phyloP scores from a whole-genome alignment of 192 early-diverging fungal genomes.

The Coemansia sp. region DNA sequence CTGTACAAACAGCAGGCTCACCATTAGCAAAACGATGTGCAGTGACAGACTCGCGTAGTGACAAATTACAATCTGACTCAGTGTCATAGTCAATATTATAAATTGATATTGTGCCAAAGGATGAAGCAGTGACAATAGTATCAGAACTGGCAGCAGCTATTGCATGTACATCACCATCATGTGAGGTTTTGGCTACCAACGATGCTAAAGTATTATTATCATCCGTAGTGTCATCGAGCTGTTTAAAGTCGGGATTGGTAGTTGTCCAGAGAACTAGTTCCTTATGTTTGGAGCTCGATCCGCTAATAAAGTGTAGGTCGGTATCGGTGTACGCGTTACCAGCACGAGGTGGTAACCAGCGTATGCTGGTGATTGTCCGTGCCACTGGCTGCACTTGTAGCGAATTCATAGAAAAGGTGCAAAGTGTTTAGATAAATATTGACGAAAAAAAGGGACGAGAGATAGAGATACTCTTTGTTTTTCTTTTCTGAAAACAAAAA shows the following conservation, averaged over 20 bases:
- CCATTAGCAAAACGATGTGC: conserved; percentile 40
- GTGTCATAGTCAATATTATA: conserved; percentile 21
- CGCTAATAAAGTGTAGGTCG: conserved; percentile 34
- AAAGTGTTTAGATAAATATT: not conserved
- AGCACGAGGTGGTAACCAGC: conserved; percentile 47
- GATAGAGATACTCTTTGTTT: too few relatives aligned
- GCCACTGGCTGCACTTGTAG: conserved; percentile 44
- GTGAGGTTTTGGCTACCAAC: conserved; percentile 17
- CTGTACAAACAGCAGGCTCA: conserved; percentile 33
- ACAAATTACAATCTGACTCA: not conserved
- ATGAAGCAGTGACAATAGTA: conserved; percentile 40
- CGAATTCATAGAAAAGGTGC: conserved; percentile 17
- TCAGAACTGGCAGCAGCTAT: conserved; percentile 14
- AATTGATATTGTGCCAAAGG: conserved; percentile 35
- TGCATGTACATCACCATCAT: conserved; percentile 40
- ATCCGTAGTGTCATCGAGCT: not conserved
- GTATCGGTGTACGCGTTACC: conserved; percentile 51
- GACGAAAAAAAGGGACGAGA: conserved; percentile 2
- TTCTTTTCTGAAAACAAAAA: not conserved
- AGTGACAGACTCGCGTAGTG: conserved; percentile 26
- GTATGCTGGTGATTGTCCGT: conserved; percentile 29
- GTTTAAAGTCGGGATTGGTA: conserved; percentile 38
- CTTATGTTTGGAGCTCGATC: conserved; percentile 37
- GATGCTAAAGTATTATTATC: conserved; percentile 10
- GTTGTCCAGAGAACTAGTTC: conserved; percentile 55